These are phyloP conservation scores for Alternaria angustiovoidea DNA, from an alignment of 2,329 filamentous ascomycete genomes.

Conservation along the genomic window DNA sequence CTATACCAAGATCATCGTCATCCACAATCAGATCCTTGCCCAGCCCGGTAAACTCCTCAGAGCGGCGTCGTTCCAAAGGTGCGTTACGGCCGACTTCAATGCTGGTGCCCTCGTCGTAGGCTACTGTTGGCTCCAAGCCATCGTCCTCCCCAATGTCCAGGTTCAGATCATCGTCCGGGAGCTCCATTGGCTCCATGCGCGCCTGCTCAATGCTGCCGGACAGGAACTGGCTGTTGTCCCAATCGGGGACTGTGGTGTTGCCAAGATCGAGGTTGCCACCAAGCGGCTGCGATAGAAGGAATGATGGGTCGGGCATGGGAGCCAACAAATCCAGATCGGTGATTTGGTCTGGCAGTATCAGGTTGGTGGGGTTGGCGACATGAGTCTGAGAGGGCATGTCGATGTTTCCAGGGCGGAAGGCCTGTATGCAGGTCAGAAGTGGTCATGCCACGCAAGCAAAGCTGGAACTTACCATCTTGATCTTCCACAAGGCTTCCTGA, in stretches of 20 bases:
- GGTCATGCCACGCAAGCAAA: neutral
- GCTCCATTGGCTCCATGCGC: constrained; percentile 56
- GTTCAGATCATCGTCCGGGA: constrained; percentile 59
- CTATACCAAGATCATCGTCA: constrained; percentile 61
- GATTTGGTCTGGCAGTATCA: constrained; percentile 89
- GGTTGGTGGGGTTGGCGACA: constrained; percentile 81
- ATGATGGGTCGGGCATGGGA: constrained; percentile 79
- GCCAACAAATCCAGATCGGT: constrained; percentile 90
- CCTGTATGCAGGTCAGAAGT: constrained; percentile 56
- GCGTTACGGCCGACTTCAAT: constrained; percentile 93
- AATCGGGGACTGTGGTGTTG: constrained; percentile 60
- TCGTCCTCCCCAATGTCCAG: constrained; percentile 70
- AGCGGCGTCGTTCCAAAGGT: constrained; percentile 61
- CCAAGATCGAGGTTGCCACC: constrained; percentile 57
- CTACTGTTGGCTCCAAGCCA: constrained; percentile 20
- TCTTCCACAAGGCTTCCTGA: constrained; percentile 96
- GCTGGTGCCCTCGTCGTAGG: constrained; percentile 59
- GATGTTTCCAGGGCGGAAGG: constrained; percentile 95
- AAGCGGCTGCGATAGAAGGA: constrained; percentile 75
- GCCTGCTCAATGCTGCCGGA: constrained; percentile 68
- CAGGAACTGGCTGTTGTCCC: constrained; percentile 78
- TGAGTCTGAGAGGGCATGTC: constrained; percentile 83
- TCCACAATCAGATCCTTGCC: constrained; percentile 61
- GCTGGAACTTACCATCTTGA: constrained; percentile 80
- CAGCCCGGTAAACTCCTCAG: constrained; percentile 55